Evolutionary conservation across 176 grass and related monocot genomes (phyloP), one percentile per base, ranked within the genome.

Genomic region (Otatea glauca): DNA sequence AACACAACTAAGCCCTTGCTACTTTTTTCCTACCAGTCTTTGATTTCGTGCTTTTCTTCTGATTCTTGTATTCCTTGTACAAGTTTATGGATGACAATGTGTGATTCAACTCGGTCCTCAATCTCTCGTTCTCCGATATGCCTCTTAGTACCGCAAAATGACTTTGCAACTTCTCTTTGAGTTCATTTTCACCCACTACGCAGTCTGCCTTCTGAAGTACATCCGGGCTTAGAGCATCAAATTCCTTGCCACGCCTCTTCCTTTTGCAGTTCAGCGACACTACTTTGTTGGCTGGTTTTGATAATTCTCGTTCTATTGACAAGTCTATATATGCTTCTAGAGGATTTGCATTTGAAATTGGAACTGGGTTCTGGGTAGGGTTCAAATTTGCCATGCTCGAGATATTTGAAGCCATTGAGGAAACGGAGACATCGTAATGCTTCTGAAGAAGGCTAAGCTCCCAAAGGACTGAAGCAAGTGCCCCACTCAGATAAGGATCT

Each of bases 401-500:
- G 42, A 96, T 84, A 88, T 91, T 99, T 29, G 81, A 78, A 70
- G 86, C 88, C 92, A 92, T 92, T 23, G 81, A 87, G 17, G 91
- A 92, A 78, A 96, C 80, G 54, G 86, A 86, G 20, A 87, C 71
- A 59, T 96, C 86, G 15, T 96, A 91, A 83, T 96, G 96, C 86
- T 99, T 99, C 80, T 79, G 84, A 51, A 99, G 84, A 77, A 99
- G 91, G 67, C 93, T 94, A 79, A 99, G 88, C 81, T 99, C 96
- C 93, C 93, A 96, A 64, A 99, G 87, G 29, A 96, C 96, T 24
- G 96, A 96, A 60, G 93, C 93, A 44, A 99, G 88, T 7, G 90
- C 96, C n/a, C 96, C 96, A 79, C 96, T 99, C 14, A 96, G 78
- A 66, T 99, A 92, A 58, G 96, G 96, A 84, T 96, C 96, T 25